Evolutionary conservation across 306 rosid genomes (phyloP).

Genomic region (Senna siamea): DNA sequence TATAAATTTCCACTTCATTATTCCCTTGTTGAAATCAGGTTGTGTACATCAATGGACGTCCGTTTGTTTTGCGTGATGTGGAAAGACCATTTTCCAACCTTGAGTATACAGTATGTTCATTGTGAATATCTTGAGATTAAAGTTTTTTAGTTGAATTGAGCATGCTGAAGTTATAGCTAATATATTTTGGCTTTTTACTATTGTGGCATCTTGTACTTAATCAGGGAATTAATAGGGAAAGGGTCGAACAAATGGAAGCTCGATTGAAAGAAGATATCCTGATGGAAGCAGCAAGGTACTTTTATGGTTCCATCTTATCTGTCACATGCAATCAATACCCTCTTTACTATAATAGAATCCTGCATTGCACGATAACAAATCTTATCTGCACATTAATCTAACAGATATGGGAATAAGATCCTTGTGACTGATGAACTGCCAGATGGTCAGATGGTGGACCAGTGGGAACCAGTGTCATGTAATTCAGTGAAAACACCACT

Average conservation of each 20-base stretch:
- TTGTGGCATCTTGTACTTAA: slow-evolving; percentile 33
- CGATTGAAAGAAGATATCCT: slow-evolving; percentile 81
- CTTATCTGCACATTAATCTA: slow-evolving; percentile 45
- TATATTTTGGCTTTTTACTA: neutral
- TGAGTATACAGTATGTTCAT: slow-evolving; percentile 75
- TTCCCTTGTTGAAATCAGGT: slow-evolving; percentile 59
- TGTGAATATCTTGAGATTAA: neutral
- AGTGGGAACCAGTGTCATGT: slow-evolving; percentile 82
- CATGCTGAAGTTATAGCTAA: slow-evolving; percentile 18
- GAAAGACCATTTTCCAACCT: slow-evolving; percentile 93
- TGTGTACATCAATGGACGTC: slow-evolving; percentile 87
- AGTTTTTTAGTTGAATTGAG: slow-evolving; percentile 35
- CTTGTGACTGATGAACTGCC: slow-evolving; percentile 96
- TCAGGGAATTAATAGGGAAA: slow-evolving; percentile 85
- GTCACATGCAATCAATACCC: slow-evolving; percentile 8
- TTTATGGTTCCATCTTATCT: slow-evolving; percentile 3
- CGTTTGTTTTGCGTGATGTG: slow-evolving; percentile 91
- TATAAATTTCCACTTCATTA: slow-evolving; percentile 5
- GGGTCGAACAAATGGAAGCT: slow-evolving; percentile 95
- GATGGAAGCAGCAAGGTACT: slow-evolving; percentile 83
- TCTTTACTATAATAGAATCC: neutral
- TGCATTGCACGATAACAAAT: slow-evolving; percentile 34
- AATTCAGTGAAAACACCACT: slow-evolving; percentile 81
- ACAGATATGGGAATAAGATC: slow-evolving; percentile 87
- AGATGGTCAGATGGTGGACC: slow-evolving; percentile 99